Percentiles rank a stretch among this genome's conserved stretches.
phyloP scores from a whole-genome alignment of 768 basidiomycete species.

The Auricularia heimuer region DNA sequence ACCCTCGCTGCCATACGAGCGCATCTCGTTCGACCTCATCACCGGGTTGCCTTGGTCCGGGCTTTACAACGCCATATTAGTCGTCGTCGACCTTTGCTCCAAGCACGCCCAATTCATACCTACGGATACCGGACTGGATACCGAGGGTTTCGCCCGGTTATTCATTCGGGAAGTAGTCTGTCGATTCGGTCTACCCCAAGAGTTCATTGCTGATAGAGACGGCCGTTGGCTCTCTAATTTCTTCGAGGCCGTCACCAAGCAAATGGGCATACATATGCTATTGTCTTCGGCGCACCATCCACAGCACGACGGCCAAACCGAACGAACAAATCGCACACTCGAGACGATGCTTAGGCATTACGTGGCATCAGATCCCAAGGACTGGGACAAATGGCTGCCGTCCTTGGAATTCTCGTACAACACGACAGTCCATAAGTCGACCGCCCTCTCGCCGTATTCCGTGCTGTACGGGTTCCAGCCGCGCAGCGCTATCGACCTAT shows the following conservation, averaged over 20 bases:
- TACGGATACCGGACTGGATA: not conserved
- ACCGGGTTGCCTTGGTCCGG: no score
- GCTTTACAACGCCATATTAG: no score
- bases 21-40: no score
- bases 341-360: conserved; percentile 8
- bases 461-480: conserved; percentile 26
- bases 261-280: not conserved
- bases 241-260: not conserved
- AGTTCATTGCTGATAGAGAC: not conserved
- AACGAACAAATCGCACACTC: conserved; percentile 22
- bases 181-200: not conserved
- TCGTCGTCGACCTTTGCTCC: no score
- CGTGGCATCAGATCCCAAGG: conserved; percentile 25
- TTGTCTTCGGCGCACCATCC: conserved; percentile 29
- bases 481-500: not conserved
- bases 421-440: conserved; percentile 24
- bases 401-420: conserved; percentile 35
- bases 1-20: no score
- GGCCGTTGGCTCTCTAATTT: not conserved
- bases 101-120: no score
- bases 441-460: conserved; percentile 28
- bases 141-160: conserved; percentile 6
- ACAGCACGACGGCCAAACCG: conserved; percentile 31
- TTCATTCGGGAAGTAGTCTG: conserved; percentile 7
- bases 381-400: conserved; percentile 32